phyloP scores from a whole-genome alignment of 2,329 filamentous ascomycete species.

The Beauveria pseudobassiana region DNA sequence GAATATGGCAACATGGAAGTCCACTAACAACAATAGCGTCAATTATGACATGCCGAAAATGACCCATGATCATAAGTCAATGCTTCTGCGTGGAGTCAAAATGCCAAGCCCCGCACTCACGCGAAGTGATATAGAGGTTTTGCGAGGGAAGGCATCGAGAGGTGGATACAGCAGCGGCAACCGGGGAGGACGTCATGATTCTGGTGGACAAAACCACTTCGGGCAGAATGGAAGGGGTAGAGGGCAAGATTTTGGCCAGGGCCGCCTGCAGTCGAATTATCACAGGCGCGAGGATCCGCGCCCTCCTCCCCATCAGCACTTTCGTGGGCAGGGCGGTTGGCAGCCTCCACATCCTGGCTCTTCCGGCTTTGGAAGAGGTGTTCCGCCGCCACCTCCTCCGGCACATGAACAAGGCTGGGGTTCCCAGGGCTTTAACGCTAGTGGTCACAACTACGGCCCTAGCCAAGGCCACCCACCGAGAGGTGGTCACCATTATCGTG shows the following conservation, averaged over 20 bases:
- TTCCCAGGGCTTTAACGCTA: neutral
- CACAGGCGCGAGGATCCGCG: constrained; percentile 11
- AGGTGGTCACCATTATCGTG: neutral
- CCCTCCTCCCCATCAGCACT: constrained; percentile 14
- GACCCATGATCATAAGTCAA: constrained; percentile 76
- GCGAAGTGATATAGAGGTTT: constrained; percentile 64
- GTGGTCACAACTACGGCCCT: neutral
- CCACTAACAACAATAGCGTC: constrained; percentile 52
- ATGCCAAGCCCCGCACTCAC: constrained; percentile 66
- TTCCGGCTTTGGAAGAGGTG: constrained; percentile 33
- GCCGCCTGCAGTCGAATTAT: constrained; percentile 11
- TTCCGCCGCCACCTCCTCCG: constrained; percentile 36
- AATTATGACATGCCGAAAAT: constrained; percentile 75
- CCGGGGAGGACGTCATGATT: constrained; percentile 38
- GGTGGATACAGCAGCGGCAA: constrained; percentile 48
- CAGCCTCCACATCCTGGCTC: constrained; percentile 38
- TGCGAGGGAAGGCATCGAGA: constrained; percentile 57
- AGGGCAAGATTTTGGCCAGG: neutral
- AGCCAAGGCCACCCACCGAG: neutral
- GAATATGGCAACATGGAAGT: neutral
- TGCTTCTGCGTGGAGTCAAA: constrained; percentile 79
- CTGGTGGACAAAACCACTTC: constrained; percentile 6
- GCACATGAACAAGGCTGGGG: neutral
- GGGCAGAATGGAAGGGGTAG: constrained; percentile 4
- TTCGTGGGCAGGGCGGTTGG: constrained; percentile 25